Base-by-base conservation (phyloP, 768 basidiomycete species). In the Kwoniella heveanensis region DNA sequence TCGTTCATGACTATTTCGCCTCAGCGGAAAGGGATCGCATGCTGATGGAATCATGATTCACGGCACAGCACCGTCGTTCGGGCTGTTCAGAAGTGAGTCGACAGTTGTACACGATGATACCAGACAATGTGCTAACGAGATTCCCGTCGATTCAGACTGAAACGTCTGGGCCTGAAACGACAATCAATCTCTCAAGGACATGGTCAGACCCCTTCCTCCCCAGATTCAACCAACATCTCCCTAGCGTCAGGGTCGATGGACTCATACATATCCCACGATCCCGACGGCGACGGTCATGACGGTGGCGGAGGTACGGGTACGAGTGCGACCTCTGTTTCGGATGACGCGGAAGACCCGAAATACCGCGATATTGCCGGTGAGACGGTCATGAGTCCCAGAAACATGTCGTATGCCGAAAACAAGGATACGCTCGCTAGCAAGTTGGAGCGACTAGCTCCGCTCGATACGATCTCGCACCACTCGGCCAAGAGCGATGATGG, bases 71-170 rank as follows among this genome's bases (percentile, higher is more conserved):
- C 77, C 9, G 79, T 80, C 60, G 66, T 78, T 53, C 72, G 77
- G 26, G 79, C 79, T 29, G 77, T 76, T 2, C 77, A 78, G 54
- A 80, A 78, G 70, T 75, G 32, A 46, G 69, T 64, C n/a, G n/a
- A n/a, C n/a, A n/a, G n/a, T n/a, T n/a, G n/a, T n/a, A n/a, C n/a
- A n/a, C n/a, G 21, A 51, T n/a, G 24, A 6, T 48, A 48, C 36
- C 47, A 54, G 32, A 39, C 21, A 19, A 6, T 39, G 4, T 49
- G 21, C 48, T 49, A 22, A 22, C 22, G 22, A 22, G 5, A 24
- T 19, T 24, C 17, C 17, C 22, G 2, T 22, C 22, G 17, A 15
- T 7, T n/a, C 47, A 67, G 66, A 46, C 65, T 72, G 58, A 57
- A 63, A 9, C 70, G 70, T 22, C 56, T 77, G 3, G 61, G 55